Evolutionary conservation across 2,329 filamentous ascomycete species (phyloP).

Genomic region (Neofusicoccum sp.): DNA sequence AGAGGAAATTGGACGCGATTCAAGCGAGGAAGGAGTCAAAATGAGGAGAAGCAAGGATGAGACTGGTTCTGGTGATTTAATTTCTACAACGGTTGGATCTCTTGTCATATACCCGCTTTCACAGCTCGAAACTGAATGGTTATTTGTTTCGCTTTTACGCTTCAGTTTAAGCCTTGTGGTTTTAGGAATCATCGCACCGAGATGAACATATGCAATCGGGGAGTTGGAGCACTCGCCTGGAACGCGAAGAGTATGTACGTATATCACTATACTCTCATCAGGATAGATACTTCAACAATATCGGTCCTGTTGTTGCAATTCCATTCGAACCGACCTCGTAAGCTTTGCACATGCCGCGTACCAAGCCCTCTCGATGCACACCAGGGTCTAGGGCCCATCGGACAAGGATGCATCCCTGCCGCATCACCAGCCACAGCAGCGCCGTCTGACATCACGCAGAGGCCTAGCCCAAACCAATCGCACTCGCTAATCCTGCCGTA

Average conservation of each 20-base stretch:
- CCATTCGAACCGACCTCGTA: too few species aligned
- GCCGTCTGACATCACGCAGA: neutral
- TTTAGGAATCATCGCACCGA: too few species aligned
- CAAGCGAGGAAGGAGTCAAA: neutral
- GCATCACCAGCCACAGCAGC: neutral
- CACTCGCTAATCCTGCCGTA: neutral
- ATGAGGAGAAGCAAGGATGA: neutral
- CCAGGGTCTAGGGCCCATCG: neutral
- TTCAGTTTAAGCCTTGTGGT: too few species aligned
- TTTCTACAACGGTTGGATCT: neutral
- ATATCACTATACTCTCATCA: too few species aligned
- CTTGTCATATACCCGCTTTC: neutral
- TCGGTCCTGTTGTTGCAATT: too few species aligned
- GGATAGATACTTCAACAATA: too few species aligned
- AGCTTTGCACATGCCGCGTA: too few species aligned
- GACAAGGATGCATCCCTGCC: neutral
- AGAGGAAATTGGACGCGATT: neutral
- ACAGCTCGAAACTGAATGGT: neutral
- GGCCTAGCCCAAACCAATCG: neutral
- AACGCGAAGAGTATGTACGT: too few species aligned
- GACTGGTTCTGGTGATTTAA: neutral
- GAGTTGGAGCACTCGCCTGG: too few species aligned
- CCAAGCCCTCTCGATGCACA: neutral
- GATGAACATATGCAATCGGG: too few species aligned
- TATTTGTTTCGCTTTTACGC: too few species aligned